Evolutionary conservation across 306 rosid species (phyloP).

Genomic region (Cicer chorassanicum): DNA sequence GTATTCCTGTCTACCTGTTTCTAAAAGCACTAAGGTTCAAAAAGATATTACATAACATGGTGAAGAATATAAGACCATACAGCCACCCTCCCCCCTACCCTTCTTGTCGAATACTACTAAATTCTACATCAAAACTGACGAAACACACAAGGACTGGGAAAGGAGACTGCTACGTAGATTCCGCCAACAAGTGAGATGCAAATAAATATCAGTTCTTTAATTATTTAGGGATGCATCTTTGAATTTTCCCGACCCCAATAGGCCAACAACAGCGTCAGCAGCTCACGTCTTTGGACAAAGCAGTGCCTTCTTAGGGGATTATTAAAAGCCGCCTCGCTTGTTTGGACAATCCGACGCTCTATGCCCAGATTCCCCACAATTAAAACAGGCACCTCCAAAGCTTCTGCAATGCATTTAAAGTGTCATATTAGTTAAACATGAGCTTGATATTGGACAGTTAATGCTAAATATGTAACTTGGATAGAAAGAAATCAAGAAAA

Average conservation of each 20-base stretch:
- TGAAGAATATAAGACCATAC: conserved; percentile 34
- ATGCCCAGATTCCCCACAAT: conserved; percentile 89
- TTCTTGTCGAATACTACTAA: conserved; percentile 25
- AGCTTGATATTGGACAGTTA: background rate
- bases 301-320: conserved; percentile 24
- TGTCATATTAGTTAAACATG: conserved; percentile 36
- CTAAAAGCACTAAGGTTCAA: conserved; percentile 34
- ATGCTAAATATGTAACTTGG: conserved; percentile 3
- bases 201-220: conserved; percentile 40
- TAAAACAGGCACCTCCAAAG: conserved; percentile 91
- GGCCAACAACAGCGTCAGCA: conserved; percentile 45
- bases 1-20: conserved; percentile 26
- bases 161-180: conserved; percentile 30
- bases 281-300: conserved; percentile 44
- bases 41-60: conserved; percentile 31
- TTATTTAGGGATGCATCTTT: conserved; percentile 44
- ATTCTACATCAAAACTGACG: conserved; percentile 26
- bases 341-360: conserved; percentile 89
- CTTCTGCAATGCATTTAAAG: conserved; percentile 59
- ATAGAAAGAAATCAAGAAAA: conserved; percentile 39
- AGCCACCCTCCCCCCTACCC: background rate
- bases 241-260: conserved; percentile 40
- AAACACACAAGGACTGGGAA: conserved; percentile 14
- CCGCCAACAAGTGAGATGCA: conserved; percentile 39
- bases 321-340: conserved; percentile 54